These are phyloP conservation scores for Flaveria sonorensis DNA, from an alignment of 129 eudicot genomes.

Conservation along the genomic window DNA sequence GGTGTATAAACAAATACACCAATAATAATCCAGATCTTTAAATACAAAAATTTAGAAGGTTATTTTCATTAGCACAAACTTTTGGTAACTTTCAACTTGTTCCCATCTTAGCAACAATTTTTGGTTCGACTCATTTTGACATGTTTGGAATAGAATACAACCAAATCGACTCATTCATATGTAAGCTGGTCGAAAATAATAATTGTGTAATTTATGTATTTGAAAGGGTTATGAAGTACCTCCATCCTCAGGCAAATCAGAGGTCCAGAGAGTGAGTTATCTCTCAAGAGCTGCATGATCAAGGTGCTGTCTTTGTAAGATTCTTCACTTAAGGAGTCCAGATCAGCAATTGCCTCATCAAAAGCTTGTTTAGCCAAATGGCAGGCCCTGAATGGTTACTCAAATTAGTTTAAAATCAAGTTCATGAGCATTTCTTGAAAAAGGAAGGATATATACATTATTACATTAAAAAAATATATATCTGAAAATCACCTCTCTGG, in stretches of 20 bases:
- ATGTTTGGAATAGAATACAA: neutral
- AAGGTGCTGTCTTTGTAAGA: slow-evolving; percentile 97
- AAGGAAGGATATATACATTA: neutral
- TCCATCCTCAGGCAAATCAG: slow-evolving; percentile 98
- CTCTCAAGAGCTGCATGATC: slow-evolving; percentile 92
- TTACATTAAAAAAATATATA: neutral
- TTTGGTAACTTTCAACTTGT: neutral
- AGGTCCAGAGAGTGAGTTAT: slow-evolving; percentile 96
- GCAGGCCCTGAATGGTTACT: slow-evolving; percentile 66
- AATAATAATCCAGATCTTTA: neutral
- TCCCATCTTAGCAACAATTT: neutral
- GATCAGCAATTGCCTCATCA: slow-evolving; percentile 94
- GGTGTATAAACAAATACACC: neutral
- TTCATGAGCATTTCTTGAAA: neutral
- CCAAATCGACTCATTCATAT: neutral
- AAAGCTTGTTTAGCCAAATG: slow-evolving; percentile 99
- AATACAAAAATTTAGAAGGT: neutral
- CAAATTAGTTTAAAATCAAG: neutral
- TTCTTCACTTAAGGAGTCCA: slow-evolving; percentile 93
- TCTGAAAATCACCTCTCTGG: slow-evolving; percentile 69
- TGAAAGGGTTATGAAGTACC: slow-evolving; percentile 40
- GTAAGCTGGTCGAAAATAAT: neutral
- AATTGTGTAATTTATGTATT: neutral
- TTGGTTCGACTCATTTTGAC: neutral
- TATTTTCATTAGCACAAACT: neutral